A percentile compares a stretch with the other conserved stretches of the same genome.
Conservation (phyloP, 495 filamentous ascomycete species). For the Neurospora sp. region DNA sequence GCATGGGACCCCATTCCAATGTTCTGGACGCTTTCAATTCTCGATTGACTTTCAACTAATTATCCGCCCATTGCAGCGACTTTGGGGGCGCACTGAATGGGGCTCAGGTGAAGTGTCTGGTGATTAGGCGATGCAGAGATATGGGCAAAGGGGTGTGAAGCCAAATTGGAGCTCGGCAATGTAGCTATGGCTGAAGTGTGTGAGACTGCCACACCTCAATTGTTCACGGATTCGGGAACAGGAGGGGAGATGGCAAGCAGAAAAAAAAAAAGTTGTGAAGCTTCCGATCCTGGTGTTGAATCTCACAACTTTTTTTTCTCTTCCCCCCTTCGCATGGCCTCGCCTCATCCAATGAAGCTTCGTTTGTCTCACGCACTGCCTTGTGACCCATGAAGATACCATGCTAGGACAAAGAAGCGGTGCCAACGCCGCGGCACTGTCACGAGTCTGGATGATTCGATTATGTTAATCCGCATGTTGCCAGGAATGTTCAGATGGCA, state of each 20-base stretch:
- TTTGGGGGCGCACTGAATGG: not conserved
- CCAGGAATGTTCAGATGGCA: not conserved
- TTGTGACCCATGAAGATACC: not conserved
- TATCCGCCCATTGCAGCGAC: not conserved
- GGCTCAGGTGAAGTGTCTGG: not conserved
- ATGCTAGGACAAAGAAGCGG: not conserved
- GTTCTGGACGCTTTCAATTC: not conserved
- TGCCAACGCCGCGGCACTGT: not conserved
- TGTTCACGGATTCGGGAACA: not conserved
- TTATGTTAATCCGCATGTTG: not conserved
- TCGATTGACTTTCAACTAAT: not conserved
- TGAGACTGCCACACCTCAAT: not conserved
- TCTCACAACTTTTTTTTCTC: not conserved
- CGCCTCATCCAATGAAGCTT: not conserved
- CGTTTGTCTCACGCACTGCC: not conserved
- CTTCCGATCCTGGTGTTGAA: not conserved
- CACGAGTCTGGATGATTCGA: not conserved
- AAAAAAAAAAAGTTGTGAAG: not conserved
- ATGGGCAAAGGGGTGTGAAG: not conserved
- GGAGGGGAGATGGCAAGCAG: not conserved
- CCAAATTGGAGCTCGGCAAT: slow-evolving; percentile 1
- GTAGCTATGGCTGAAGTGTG: not conserved
- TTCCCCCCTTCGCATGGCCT: not conserved
- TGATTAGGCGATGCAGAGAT: slow-evolving; percentile 3
- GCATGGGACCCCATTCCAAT: not conserved